Base-by-base conservation (phyloP, 768 basidiomycete genomes). In the Tubosaeta brunneosetosa region DNA sequence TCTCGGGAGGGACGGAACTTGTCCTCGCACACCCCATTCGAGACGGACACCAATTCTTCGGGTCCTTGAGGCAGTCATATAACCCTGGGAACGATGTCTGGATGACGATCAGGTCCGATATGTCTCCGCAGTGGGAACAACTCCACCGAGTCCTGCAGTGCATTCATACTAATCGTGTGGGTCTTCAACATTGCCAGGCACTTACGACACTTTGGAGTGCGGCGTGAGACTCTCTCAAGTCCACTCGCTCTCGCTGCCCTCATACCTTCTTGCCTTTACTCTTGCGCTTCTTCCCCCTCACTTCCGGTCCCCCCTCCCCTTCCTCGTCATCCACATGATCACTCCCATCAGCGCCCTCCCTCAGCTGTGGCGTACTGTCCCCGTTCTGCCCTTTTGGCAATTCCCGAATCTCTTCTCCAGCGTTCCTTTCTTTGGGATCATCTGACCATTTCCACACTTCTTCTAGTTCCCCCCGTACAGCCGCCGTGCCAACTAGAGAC, bases 361-460 rank as follows among this genome's bases (percentile, higher is more conserved):
- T 50, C 31, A 19, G 25, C 52, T 51, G 65, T 56, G 60, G 55
- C 55, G 48, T 48, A 53, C 49, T 43, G 43, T 42, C 42, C 44
- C 66, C 62, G 10, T 62, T 59, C 55, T 38, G 50, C 40, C 37
- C 57, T 14, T 50, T 52, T 33, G 55, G 51, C 49, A 61, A 52
- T 36, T 5, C 58, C 52, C 46, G 48, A 51, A 37, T 3, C 19
- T 9, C 57, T 51, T 59, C 58, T 46, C 51, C 42, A 29, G 25
- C 52, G 47, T 64, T 56, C 58, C 49, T 10, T 33, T 29, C 63
- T 13, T 65, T 61, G 19, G 74, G 70, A 14, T 73, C 77, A 68
- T 92, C 90, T 47, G 71, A 76, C 88, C 88, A 94, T 14, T 57
- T 67, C 86, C 88, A 92, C 19, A 83, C 79, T 25, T 81, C 76